Percentiles rank a stretch among this genome's conserved stretches.
Conservation (phyloP, 2,329 filamentous ascomycete species). For the Cercospora sp. region DNA sequence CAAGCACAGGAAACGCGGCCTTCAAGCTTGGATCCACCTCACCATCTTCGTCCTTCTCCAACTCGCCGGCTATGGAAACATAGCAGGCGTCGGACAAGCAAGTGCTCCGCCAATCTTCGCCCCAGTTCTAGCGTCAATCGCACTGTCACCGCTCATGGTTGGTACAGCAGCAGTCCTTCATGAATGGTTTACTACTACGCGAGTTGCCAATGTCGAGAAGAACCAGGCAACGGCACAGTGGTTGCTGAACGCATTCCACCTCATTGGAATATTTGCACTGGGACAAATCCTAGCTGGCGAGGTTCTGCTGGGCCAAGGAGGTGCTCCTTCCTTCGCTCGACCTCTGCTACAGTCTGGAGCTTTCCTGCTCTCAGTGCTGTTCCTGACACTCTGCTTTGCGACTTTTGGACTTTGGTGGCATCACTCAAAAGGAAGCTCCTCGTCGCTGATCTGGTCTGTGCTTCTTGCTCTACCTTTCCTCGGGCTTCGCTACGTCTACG, state of each 20-base stretch:
- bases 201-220: background rate
- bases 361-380: constrained; percentile 7
- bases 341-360: constrained; percentile 9
- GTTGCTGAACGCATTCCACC: constrained; percentile 10
- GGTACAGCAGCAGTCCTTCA: constrained; percentile 6
- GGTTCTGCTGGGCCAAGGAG: background rate
- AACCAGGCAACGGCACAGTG: constrained; percentile 8
- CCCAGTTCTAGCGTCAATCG: constrained; percentile 7
- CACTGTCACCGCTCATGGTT: constrained; percentile 7
- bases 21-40: constrained; percentile 9
- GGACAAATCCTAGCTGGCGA: background rate
- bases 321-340: constrained; percentile 1
- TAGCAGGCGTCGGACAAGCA: constrained; percentile 11
- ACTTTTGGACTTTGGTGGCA: constrained; percentile 4
- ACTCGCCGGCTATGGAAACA: constrained; percentile 12
- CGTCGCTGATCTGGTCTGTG: constrained; percentile 13
- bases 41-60: constrained; percentile 9
- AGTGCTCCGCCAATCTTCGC: constrained; percentile 11
- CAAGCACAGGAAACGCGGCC: constrained; percentile 5
- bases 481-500: constrained; percentile 11
- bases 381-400: constrained; percentile 1
- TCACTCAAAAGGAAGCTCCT: constrained; percentile 10
- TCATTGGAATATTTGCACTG: constrained; percentile 10
- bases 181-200: constrained; percentile 9
- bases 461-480: constrained; percentile 11